Evolutionary conservation across 176 grass and related monocot genomes (phyloP).

Genomic region (Zoysia japonica): DNA sequence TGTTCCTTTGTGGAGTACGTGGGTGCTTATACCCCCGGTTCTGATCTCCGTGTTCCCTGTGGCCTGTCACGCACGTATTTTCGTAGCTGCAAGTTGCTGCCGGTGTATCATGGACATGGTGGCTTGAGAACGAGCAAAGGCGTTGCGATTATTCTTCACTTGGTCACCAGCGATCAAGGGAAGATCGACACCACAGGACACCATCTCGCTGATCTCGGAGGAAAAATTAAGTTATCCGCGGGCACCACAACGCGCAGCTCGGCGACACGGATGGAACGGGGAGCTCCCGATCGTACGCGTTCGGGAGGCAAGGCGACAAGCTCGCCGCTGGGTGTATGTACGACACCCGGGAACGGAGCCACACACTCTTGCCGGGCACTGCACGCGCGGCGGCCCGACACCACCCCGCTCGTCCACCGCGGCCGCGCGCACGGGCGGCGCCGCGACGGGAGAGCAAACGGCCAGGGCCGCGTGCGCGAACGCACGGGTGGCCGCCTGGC

Average conservation of each 20-base stretch:
- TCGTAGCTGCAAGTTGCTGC: too few species aligned
- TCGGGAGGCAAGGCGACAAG: slow-evolving; percentile 2
- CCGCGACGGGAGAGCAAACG: not conserved
- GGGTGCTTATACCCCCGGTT: not conserved
- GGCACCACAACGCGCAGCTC: not conserved
- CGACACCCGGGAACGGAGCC: too few species aligned
- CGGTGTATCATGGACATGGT: too few species aligned
- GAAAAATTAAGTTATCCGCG: not conserved
- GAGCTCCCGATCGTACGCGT: slow-evolving; percentile 4
- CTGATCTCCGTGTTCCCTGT: not conserved
- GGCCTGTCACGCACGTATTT: slow-evolving; percentile 13
- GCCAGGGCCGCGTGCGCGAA: not conserved
- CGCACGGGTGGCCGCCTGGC: not conserved
- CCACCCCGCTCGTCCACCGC: not conserved
- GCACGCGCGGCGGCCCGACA: not conserved
- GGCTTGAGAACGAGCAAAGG: too few species aligned
- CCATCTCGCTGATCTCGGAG: not conserved
- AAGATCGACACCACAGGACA: too few species aligned
- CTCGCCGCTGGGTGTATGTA: slow-evolving; percentile 8
- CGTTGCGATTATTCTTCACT: too few species aligned
- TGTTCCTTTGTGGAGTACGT: not conserved
- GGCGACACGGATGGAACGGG: not conserved
- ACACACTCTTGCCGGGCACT: not conserved
- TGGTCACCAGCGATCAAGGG: too few species aligned
- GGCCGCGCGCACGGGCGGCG: not conserved